Base-by-base conservation (phyloP, 2,329 filamentous ascomycete genomes). In the Westerdykella aurantiaca region DNA sequence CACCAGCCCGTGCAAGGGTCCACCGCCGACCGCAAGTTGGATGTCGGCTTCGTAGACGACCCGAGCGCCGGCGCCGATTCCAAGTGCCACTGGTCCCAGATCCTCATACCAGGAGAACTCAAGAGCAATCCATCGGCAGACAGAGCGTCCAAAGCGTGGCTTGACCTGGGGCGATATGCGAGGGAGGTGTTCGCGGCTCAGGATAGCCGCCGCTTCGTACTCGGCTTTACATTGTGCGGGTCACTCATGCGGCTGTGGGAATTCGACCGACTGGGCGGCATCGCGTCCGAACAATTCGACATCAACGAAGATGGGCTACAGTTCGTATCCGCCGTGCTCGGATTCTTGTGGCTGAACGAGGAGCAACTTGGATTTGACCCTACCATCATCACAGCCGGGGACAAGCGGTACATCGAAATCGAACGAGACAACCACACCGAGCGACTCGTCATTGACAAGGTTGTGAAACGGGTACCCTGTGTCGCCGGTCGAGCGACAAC, bases 221-320 rank as follows among this genome's bases (percentile, higher is more conserved):
- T 75, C 12, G 71, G 69, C 43, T 77, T 78, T 60, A 76, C 72
- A 3, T 46, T 77, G 12, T 77, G 64, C 43, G 63, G 70, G 48
- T 64, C 66, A 44, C 49, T 69, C 11, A 73, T 77, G 67, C 66
- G 69, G 38, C 50, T 76, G 43, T 77, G 61, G 72, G 58, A 57
- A 44, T 76, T 75, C 58, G 67, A 77, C 51, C 58, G 68, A 14
- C 47, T 74, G 1, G 72, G 73, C 12, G 71, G 66, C 5, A 68
- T 76, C 31, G 68, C 66, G 43, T 76, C 72, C 10, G 53, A 66
- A 17, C 57, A 61, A 29, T 76, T 76, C 49, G 53, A 76, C 45
- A 71, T 77, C 23, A 71, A 76, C 44, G 29, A 70, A 35, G 59
- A 74, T 46, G 63, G 68, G 11, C 51, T 63, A 18, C 56, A 57